Evolutionary conservation across 148 eudicot genomes (phyloP).

Genomic region (Amaranthus cruentus): DNA sequence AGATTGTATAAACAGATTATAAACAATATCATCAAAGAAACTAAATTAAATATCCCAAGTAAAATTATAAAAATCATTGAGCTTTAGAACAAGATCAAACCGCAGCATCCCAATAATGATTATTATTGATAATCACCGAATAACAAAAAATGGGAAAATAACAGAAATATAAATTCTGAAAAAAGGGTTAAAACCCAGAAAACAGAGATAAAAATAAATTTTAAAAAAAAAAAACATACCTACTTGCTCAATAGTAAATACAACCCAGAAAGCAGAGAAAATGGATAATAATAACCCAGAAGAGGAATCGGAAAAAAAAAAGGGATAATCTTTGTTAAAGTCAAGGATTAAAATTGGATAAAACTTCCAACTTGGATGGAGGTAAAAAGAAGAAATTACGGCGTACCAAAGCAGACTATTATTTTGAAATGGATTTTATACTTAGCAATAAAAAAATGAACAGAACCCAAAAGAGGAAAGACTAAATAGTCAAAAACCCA

Average conservation of each 20-base stretch:
- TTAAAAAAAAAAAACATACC: neutral
- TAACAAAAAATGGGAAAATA: neutral
- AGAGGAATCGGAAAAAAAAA: neutral
- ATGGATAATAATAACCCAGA: slow-evolving; percentile 5
- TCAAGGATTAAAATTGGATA: slow-evolving; percentile 2
- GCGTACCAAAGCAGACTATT: neutral
- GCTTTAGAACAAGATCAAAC: neutral
- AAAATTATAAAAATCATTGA: neutral
- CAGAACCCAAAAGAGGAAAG: slow-evolving; percentile 4
- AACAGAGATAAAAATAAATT: neutral
- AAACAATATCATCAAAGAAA: neutral
- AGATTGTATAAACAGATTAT: neutral
- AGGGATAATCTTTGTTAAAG: slow-evolving; percentile 6
- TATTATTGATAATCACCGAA: neutral
- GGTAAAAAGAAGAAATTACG: neutral
- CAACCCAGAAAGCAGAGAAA: neutral
- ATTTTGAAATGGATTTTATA: neutral
- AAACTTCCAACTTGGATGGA: slow-evolving; percentile 12
- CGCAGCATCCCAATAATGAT: neutral
- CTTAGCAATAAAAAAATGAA: neutral
- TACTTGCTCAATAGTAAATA: slow-evolving; percentile 14
- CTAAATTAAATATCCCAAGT: neutral
- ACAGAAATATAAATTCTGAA: neutral
- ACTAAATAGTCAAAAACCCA: slow-evolving; percentile 5
- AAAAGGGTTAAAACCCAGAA: neutral